Evolutionary conservation across 345 rosid genomes (phyloP).

Genomic region (Crucihimalaya himalaica): DNA sequence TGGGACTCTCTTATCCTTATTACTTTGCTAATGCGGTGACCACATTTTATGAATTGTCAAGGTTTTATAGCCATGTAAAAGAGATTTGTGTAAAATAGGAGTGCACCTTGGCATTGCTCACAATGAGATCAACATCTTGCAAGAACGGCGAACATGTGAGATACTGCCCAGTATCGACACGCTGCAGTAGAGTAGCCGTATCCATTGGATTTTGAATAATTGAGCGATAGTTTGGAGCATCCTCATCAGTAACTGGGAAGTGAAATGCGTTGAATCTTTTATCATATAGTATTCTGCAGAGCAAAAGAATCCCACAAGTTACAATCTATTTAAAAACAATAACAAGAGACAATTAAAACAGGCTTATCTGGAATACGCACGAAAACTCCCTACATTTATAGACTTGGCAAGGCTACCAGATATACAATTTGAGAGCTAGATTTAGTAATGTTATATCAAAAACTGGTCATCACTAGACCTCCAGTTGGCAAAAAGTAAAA

Average conservation of each 20-base stretch:
- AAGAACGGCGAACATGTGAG: constrained; percentile 79
- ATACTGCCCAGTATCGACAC: constrained; percentile 86
- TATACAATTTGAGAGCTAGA: background rate
- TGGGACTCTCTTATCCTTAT: background rate
- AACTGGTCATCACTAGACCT: background rate
- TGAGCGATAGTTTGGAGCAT: constrained; percentile 90
- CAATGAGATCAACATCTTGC: constrained; percentile 91
- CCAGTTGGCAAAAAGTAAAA: background rate
- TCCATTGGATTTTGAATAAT: constrained; percentile 97
- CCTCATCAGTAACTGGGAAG: constrained; percentile 92
- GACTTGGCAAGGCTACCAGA: background rate
- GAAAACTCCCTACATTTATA: constrained; percentile 6
- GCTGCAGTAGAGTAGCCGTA: constrained; percentile 82
- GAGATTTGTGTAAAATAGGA: background rate
- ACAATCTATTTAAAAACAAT: background rate
- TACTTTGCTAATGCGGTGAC: background rate
- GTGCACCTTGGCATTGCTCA: constrained; percentile 82
- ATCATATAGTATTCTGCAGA: constrained; percentile 79
- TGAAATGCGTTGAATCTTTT: constrained; percentile 91
- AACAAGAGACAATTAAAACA: background rate
- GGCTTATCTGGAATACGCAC: background rate
- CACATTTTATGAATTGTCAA: background rate
- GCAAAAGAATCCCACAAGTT: constrained; percentile 16
- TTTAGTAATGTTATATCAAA: background rate
- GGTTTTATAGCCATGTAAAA: constrained; percentile 7